Percentiles rank a stretch among this genome's conserved stretches.
phyloP scores from a whole-genome alignment of 2,329 filamentous ascomycete genomes.

The Aphanoascus verrucosus region DNA sequence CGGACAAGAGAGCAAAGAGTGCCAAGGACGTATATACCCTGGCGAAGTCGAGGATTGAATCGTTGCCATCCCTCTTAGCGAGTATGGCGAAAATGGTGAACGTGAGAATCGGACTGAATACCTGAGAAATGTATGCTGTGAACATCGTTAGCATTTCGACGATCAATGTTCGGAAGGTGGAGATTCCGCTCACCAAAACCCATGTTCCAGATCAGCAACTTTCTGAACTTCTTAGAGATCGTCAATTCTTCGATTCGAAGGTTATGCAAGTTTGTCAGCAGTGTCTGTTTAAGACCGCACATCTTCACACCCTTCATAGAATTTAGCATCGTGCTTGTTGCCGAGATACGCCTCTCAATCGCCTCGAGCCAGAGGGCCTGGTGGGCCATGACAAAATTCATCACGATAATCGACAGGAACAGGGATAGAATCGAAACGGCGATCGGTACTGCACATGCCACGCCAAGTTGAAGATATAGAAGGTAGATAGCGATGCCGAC shows the following conservation, averaged over 20 bases:
- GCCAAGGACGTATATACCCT: constrained; percentile 40
- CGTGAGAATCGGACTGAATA: constrained; percentile 37
- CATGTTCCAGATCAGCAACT: constrained; percentile 34
- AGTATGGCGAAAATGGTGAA: constrained; percentile 38
- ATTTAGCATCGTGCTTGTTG: constrained; percentile 39
- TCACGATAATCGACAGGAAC: constrained; percentile 26
- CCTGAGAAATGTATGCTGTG: constrained; percentile 31
- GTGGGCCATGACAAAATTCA: constrained; percentile 29
- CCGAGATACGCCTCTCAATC: constrained; percentile 41
- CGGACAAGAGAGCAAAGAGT: constrained; percentile 38
- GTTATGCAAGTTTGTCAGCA: constrained; percentile 31
- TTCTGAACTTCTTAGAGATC: constrained; percentile 34
- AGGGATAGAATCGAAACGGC: constrained; percentile 32
- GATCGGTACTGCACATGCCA: constrained; percentile 37
- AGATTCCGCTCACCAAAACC: constrained; percentile 24
- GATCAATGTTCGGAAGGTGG: not conserved
- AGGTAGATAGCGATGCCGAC: constrained; percentile 39
- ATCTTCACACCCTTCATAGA: constrained; percentile 46
- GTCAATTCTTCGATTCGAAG: constrained; percentile 34
- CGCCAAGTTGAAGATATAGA: constrained; percentile 33
- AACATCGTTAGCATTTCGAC: constrained; percentile 15
- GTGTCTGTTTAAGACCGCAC: constrained; percentile 36
- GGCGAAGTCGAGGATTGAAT: constrained; percentile 30
- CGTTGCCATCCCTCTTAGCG: constrained; percentile 26
- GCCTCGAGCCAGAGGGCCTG: constrained; percentile 42